phyloP scores from a whole-genome alignment of 2,329 filamentous ascomycete genomes.

The Gaeumannomyces tritici region DNA sequence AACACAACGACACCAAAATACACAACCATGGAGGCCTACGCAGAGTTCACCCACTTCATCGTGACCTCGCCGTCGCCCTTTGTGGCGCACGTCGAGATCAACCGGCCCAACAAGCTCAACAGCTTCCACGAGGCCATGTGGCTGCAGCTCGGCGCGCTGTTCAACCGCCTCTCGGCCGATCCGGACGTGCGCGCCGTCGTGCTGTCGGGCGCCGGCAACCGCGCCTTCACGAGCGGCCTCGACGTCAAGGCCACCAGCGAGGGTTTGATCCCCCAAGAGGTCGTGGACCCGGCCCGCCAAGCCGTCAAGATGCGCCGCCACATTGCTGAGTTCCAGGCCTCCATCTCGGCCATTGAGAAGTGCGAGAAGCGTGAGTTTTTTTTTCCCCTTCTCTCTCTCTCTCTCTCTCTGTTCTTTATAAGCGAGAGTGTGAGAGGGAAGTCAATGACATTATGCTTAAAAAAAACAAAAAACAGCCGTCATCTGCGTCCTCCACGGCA shows the following conservation, averaged over 20 bases:
- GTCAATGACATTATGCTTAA: no score
- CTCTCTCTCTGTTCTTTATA: no score
- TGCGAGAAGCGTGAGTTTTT: conserved; percentile 86
- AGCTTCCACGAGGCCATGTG: conserved; percentile 81
- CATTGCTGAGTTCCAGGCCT: conserved; percentile 72
- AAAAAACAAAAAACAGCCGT: conserved; percentile 44
- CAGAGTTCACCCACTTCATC: conserved; percentile 21
- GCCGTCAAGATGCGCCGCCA: conserved; percentile 54
- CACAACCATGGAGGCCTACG: not conserved
- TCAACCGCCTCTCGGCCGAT: conserved; percentile 62
- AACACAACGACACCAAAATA: not conserved
- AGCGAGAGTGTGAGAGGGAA: no score
- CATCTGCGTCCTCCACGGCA: conserved; percentile 70
- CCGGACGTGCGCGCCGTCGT: conserved; percentile 66
- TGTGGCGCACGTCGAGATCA: conserved; percentile 88
- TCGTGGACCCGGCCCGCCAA: conserved; percentile 52
- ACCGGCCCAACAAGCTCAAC: conserved; percentile 79
- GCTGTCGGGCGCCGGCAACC: conserved; percentile 70
- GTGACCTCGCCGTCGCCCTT: conserved; percentile 53
- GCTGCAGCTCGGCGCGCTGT: conserved; percentile 67
- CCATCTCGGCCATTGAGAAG: conserved; percentile 65
- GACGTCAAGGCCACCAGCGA: conserved; percentile 66
- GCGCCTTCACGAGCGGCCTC: conserved; percentile 77
- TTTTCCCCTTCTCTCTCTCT: no score
- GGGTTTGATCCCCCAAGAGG: conserved; percentile 31